These are phyloP conservation scores for Cyberlindnera saturnus DNA, from an alignment of 805 yeast genomes.

Conservation along the genomic window DNA sequence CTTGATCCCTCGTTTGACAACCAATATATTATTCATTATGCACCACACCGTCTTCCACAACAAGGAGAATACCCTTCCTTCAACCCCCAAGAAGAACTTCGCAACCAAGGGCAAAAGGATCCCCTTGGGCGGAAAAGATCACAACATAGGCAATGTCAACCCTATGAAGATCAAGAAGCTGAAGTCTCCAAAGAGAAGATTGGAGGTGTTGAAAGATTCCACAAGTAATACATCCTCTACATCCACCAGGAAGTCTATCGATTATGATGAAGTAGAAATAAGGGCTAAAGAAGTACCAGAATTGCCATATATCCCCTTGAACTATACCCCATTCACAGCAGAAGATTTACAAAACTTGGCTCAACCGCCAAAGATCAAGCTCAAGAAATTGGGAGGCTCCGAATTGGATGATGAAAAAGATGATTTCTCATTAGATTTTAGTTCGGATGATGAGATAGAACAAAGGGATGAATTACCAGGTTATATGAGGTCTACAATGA, in stretches of 20 bases:
- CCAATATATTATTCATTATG: neutral
- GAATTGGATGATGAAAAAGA: neutral
- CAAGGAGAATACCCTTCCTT: slow-evolving; percentile 13
- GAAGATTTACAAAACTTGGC: slow-evolving; percentile 26
- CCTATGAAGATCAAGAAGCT: neutral
- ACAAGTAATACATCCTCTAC: neutral
- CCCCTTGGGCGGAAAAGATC: slow-evolving; percentile 21
- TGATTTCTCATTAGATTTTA: slow-evolving; percentile 19
- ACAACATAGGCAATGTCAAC: slow-evolving; percentile 2
- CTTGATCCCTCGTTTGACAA: neutral
- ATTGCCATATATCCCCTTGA: slow-evolving; percentile 38
- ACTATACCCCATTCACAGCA: slow-evolving; percentile 34
- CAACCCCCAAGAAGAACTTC: slow-evolving; percentile 1
- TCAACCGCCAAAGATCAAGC: slow-evolving; percentile 5
- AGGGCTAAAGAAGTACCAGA: slow-evolving; percentile 36
- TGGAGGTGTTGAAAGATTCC: neutral
- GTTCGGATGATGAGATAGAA: slow-evolving; percentile 23
- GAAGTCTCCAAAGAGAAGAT: neutral
- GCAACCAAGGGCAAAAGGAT: slow-evolving; percentile 7
- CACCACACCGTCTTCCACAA: slow-evolving; percentile 6
- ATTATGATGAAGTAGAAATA: slow-evolving; percentile 41
- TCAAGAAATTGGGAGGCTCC: neutral
- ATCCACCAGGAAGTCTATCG: neutral
- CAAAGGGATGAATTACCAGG: slow-evolving; percentile 7
- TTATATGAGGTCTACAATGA: slow-evolving; percentile 24